These are phyloP conservation scores for Dacryopinax primogenitus DNA, from an alignment of 768 basidiomycete species.

Conservation along the genomic window DNA sequence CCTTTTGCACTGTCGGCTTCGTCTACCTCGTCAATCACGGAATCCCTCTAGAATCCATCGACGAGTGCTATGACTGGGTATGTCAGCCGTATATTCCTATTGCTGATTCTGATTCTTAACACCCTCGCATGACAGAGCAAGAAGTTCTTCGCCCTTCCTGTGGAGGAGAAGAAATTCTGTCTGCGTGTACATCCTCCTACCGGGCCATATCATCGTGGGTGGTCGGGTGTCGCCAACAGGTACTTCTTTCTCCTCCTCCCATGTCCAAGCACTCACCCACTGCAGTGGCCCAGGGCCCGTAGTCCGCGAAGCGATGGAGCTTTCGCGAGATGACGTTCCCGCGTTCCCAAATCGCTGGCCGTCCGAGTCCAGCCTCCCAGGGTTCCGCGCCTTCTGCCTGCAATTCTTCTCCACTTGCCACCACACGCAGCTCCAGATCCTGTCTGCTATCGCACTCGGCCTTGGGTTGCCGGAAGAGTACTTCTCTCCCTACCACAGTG, in stretches of 20 bases:
- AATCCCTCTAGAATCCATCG: slow-evolving; percentile 27
- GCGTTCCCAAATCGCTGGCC: slow-evolving; percentile 46
- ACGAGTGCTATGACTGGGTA: slow-evolving; percentile 36
- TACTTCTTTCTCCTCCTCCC: neutral
- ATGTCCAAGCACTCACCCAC: neutral
- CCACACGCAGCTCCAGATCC: slow-evolving; percentile 34
- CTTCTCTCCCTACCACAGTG: slow-evolving; percentile 34
- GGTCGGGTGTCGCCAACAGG: slow-evolving; percentile 6
- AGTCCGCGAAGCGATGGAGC: slow-evolving; percentile 31
- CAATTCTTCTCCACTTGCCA: slow-evolving; percentile 30
- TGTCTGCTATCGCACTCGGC: slow-evolving; percentile 39
- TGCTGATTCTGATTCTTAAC: neutral
- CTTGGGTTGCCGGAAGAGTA: slow-evolving; percentile 36
- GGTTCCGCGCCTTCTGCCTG: slow-evolving; percentile 31
- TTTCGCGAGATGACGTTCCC: slow-evolving; percentile 37
- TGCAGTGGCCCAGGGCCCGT: neutral
- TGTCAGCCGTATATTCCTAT: slow-evolving; percentile 12
- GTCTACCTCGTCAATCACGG: slow-evolving; percentile 25
- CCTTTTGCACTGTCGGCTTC: slow-evolving; percentile 29
- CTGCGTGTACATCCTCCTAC: slow-evolving; percentile 14
- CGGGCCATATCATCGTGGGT: slow-evolving; percentile 13
- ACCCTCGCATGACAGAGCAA: slow-evolving; percentile 26
- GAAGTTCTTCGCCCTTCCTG: slow-evolving; percentile 30
- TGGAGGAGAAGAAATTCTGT: slow-evolving; percentile 20
- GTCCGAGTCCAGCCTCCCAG: slow-evolving; percentile 39